Percentiles rank a stretch among this genome's conserved stretches.
These are phyloP conservation scores for Phytophthora pinifolia DNA, from an alignment of 352 stramenopile species.

Conservation along the genomic window DNA sequence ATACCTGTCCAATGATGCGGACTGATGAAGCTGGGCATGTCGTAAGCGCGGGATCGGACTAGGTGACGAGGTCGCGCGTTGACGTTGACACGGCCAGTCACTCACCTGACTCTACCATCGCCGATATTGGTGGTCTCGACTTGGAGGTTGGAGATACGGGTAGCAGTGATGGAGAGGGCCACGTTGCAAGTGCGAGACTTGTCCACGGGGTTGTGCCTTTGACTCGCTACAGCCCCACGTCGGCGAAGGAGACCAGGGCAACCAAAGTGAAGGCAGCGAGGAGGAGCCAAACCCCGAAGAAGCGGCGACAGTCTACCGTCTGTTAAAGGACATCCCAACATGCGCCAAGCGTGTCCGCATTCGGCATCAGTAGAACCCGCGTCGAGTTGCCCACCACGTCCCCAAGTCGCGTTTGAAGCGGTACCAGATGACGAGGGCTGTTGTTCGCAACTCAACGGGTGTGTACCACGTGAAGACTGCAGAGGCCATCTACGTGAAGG, in stretches of 20 bases:
- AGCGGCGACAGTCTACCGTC: neutral
- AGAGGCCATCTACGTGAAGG: neutral
- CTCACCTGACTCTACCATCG: constrained; percentile 1
- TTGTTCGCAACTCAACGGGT: neutral
- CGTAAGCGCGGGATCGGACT: neutral
- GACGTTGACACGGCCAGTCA: neutral
- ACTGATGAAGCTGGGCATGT: neutral
- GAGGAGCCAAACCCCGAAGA: constrained; percentile 2
- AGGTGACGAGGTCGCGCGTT: constrained; percentile 1
- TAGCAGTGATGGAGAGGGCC: neutral
- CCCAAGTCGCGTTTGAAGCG: neutral
- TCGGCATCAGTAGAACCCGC: constrained; percentile 1
- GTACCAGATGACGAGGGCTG: neutral
- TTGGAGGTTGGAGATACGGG: neutral
- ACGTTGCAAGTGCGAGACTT: neutral
- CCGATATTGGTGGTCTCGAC: neutral
- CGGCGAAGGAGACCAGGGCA: neutral
- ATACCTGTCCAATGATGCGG: neutral
- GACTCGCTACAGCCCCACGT: neutral
- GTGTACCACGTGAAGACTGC: neutral
- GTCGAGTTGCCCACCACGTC: constrained; percentile 1
- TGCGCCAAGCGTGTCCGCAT: neutral
- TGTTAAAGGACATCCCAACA: neutral
- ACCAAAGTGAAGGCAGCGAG: neutral
- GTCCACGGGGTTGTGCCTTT: neutral